Evolutionary conservation across 495 filamentous ascomycete species (phyloP).

Genomic region (Xylaria acuta): DNA sequence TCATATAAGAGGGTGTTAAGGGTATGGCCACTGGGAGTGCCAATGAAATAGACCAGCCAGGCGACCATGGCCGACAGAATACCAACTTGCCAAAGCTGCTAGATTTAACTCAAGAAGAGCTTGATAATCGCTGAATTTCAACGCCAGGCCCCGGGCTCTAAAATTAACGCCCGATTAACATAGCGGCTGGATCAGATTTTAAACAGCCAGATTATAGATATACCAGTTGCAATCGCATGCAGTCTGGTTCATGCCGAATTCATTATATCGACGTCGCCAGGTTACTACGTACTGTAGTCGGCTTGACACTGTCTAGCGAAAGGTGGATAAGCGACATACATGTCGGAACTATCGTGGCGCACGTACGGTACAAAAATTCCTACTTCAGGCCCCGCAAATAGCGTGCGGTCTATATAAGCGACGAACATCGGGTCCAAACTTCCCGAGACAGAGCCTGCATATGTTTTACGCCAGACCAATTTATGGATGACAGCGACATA

Average conservation of each 20-base stretch:
- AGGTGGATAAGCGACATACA: background rate
- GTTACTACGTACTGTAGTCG: background rate
- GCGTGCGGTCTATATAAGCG: background rate
- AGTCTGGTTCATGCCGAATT: background rate
- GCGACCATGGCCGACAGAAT: no score
- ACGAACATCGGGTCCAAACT: background rate
- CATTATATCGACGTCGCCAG: no score
- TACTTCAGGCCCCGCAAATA: no score
- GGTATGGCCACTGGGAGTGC: background rate
- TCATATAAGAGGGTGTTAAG: background rate
- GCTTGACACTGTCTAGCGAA: background rate
- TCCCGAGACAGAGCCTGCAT: background rate
- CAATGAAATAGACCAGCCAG: background rate
- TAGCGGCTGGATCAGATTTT: background rate
- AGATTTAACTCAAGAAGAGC: background rate
- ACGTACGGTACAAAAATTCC: no score
- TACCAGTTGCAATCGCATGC: background rate
- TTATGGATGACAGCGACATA: background rate
- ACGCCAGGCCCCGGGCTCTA: background rate
- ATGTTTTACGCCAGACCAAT: background rate
- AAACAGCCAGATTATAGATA: background rate
- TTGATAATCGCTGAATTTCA: background rate
- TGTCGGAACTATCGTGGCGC: background rate
- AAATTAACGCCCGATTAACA: background rate
- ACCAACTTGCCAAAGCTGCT: background rate